Evolutionary conservation across 1,139 yeast species (phyloP), one percentile per base, ranked within the genome.

Genomic region (Sugiyamaella pinicola): DNA sequence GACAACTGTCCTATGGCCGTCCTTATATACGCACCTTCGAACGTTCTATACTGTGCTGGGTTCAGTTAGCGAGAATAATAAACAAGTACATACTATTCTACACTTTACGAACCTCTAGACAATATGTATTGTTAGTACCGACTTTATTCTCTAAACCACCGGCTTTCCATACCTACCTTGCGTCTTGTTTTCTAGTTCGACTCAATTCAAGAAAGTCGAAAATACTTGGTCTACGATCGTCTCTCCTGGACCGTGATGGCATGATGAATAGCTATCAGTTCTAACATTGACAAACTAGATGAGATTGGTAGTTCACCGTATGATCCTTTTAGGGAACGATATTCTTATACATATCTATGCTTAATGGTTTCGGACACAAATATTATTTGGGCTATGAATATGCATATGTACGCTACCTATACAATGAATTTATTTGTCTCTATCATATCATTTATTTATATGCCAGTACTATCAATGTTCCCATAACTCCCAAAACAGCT

Each of bases 21-120:
- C 29, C 77, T 67, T 31, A 70, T 52, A 55, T 74, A 73, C 4
- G 77, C 76, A 1, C 77, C 77, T 53, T 73, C 76, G 51, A 70
- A 73, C 3, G 77, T 73, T 13, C 77, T 64, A 56, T 73, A 76
- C 37, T 69, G 65, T 1, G 76, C 77, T 51, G 41, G 15, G 38
- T n/a, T 22, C 17, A 8, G 31, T 15, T 17, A 31, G 31, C 13
- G 17, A 29, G 2, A 12, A 22, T 18, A 21, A 18, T 21, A n/a
- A 21, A 22, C n/a, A 19, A 40, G 12, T 3, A n/a, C n/a, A n/a
- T n/a, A n/a, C n/a, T 13, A 3, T 24, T 34, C 21, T 13, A 17
- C 9, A 41, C 13, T 9, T 10, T 17, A 46, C 49, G 10, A 7
- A 46, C 49, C 49, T 46, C 49, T 46, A 31, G 8, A 24, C 4